phyloP scores from a whole-genome alignment of 2,329 filamentous ascomycete genomes.

The Orbilia quercus region DNA sequence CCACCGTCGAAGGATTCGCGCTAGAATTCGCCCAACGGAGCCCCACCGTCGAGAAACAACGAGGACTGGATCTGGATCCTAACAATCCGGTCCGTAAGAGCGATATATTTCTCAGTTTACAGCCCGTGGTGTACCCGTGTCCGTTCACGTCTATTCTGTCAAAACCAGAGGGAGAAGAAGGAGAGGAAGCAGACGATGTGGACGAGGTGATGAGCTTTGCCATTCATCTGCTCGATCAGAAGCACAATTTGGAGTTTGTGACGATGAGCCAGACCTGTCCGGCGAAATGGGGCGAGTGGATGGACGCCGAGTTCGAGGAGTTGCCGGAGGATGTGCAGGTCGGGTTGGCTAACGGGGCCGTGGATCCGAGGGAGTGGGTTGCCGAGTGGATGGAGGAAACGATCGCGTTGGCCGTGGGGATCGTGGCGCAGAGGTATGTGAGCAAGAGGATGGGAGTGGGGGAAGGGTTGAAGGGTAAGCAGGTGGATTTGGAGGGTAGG shows the following conservation, averaged over 20 bases:
- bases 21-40: slow-evolving; percentile 76
- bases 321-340: slow-evolving; percentile 86
- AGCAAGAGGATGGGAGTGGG: slow-evolving; percentile 95
- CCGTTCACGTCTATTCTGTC: slow-evolving; percentile 71
- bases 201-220: slow-evolving; percentile 79
- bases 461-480: slow-evolving; percentile 76
- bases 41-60: slow-evolving; percentile 68
- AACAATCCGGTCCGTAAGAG: slow-evolving; percentile 87
- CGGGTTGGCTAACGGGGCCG: slow-evolving; percentile 78
- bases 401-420: slow-evolving; percentile 79
- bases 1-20: slow-evolving; percentile 87
- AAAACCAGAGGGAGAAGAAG: slow-evolving; percentile 68
- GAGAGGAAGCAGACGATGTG: slow-evolving; percentile 67
- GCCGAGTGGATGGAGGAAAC: slow-evolving; percentile 96
- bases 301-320: slow-evolving; percentile 74
- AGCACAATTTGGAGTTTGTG: slow-evolving; percentile 88
- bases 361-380: slow-evolving; percentile 96
- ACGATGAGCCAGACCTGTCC: slow-evolving; percentile 85
- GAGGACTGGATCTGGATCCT: slow-evolving; percentile 70
- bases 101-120: slow-evolving; percentile 94
- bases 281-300: slow-evolving; percentile 87
- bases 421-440: slow-evolving; percentile 94
- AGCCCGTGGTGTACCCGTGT: slow-evolving; percentile 77
- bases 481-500: slow-evolving; percentile 67
- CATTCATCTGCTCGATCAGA: slow-evolving; percentile 83